Base-by-base conservation (phyloP, 148 eudicot genomes). In the Heliosperma pusillum region DNA sequence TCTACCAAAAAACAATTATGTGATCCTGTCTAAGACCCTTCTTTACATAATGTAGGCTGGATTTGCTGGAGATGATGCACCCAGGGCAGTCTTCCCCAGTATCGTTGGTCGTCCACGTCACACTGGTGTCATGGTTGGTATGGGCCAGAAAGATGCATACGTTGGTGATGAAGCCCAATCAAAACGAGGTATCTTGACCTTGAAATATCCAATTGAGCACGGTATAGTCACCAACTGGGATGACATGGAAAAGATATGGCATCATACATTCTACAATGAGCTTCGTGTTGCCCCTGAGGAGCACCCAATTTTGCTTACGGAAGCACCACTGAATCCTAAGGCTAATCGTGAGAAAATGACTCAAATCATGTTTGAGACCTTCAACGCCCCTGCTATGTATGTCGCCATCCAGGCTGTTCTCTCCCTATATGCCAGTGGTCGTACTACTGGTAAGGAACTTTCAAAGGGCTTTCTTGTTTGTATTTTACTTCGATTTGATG, bases 21-120 rank as follows among this genome's bases (percentile, higher is more conserved):
- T 60, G 29, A 40, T 67, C 17, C 24, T 21, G 44, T 63, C 56
- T 80, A 70, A 79, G 30, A 25, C 20, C n/a, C 44, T 29, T 71
- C 15, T 36, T 58, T 52, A 52, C 13, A 63, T 59, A 16, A 64
- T 30, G 52, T 64, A 87, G 89, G 89, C 88, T 74, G 89, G 90
- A 72, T 87, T 87, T 74, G 90, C 88, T 13, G 88, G 90, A 79
- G 90, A 87, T 75, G 90, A 87, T 83, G 90, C 90, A 80, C 90
- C 90, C 5, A 81, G 90, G 79, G 90, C 90, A 5, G 87, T 87
- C 36, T 87, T 87, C 74, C 90, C 90, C 60, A 85, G 89, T 82
- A 87, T 87, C 52, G 89, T 87, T 60, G 87, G 89, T 10, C 84
- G 87, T 36, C 88, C 89, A 2, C 86, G 90, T 64, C 85, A 82